phyloP scores from a whole-genome alignment of 768 basidiomycete genomes.

The Suillus occidentalis region DNA sequence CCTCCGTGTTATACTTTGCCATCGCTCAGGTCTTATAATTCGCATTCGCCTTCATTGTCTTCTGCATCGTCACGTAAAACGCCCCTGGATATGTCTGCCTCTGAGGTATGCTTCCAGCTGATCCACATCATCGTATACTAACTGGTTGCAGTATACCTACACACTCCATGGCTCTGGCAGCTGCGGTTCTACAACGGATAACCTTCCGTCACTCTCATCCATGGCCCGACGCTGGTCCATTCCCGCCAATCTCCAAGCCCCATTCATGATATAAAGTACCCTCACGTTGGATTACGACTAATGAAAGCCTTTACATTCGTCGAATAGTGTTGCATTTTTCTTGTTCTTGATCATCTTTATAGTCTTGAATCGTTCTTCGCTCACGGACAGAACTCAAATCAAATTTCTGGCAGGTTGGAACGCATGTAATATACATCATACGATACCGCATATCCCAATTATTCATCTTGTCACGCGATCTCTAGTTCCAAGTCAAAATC shows the following conservation, averaged over 20 bases:
- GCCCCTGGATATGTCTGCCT: conserved; percentile 22
- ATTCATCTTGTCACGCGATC: conserved; percentile 19
- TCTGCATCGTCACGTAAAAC: conserved; percentile 27
- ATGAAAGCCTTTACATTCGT: no score
- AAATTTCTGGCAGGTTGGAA: conserved; percentile 30
- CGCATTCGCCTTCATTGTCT: conserved; percentile 29
- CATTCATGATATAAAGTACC: conserved; percentile 34
- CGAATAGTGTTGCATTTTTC: conserved; percentile 16
- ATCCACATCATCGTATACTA: background rate
- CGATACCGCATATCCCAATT: conserved; percentile 20
- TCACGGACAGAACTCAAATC: conserved; percentile 27
- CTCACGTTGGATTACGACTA: conserved; percentile 9
- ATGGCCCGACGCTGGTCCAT: conserved; percentile 39
- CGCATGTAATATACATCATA: conserved; percentile 34
- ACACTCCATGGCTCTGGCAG: conserved; percentile 25
- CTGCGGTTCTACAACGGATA: conserved; percentile 33
- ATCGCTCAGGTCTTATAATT: conserved; percentile 29
- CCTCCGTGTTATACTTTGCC: conserved; percentile 24
- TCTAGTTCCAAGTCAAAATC: no score
- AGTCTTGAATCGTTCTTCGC: conserved; percentile 19
- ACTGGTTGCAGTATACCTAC: conserved; percentile 24
- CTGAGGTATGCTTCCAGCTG: conserved; percentile 23
- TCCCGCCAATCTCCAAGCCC: conserved; percentile 32
- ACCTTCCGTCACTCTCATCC: conserved; percentile 34
- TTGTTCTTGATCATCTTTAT: conserved; percentile 28